Percentiles rank a stretch among this genome's conserved stretches.
Conservation (phyloP, 208 protist genomes). For the Crithidia mellificae region DNA sequence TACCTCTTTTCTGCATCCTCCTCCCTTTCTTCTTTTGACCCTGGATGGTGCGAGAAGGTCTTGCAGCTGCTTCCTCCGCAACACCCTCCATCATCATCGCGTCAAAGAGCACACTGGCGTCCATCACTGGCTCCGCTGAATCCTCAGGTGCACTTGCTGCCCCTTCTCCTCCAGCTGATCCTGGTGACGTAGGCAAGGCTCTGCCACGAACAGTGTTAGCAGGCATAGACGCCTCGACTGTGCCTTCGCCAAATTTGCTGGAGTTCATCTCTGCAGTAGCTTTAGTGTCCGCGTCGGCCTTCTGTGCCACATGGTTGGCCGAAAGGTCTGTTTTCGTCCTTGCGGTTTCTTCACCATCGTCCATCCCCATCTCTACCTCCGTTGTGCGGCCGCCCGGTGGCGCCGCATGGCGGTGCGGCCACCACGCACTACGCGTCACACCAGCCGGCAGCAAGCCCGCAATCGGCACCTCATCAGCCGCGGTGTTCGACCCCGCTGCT, state of each 20-base stretch:
- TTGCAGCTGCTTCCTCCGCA: neutral
- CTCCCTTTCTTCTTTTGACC: neutral
- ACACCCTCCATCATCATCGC: slow-evolving; percentile 23
- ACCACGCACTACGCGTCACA: slow-evolving; percentile 52
- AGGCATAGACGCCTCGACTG: too few species aligned
- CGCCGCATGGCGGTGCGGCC: slow-evolving; percentile 30
- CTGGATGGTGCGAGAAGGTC: neutral
- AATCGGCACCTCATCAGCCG: slow-evolving; percentile 1
- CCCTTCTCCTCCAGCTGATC: too few species aligned
- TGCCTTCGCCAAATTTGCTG: too few species aligned
- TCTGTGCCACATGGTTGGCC: neutral
- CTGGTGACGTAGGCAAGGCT: too few species aligned
- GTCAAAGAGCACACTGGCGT: slow-evolving; percentile 22
- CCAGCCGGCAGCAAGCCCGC: slow-evolving; percentile 43
- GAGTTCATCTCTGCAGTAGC: too few species aligned
- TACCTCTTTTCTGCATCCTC: neutral
- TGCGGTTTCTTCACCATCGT: neutral
- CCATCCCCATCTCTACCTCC: slow-evolving; percentile 2
- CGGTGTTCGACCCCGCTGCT: slow-evolving; percentile 4
- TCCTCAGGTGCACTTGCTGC: too few species aligned
- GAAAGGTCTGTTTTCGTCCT: neutral
- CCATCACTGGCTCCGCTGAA: neutral
- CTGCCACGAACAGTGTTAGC: too few species aligned
- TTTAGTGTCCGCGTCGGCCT: too few species aligned
- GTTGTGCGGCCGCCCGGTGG: slow-evolving; percentile 10